Percentiles rank a stretch among this genome's conserved stretches.
These are phyloP conservation scores for Beauveria asiatica DNA, from an alignment of 2,329 filamentous ascomycete genomes.

Conservation along the genomic window DNA sequence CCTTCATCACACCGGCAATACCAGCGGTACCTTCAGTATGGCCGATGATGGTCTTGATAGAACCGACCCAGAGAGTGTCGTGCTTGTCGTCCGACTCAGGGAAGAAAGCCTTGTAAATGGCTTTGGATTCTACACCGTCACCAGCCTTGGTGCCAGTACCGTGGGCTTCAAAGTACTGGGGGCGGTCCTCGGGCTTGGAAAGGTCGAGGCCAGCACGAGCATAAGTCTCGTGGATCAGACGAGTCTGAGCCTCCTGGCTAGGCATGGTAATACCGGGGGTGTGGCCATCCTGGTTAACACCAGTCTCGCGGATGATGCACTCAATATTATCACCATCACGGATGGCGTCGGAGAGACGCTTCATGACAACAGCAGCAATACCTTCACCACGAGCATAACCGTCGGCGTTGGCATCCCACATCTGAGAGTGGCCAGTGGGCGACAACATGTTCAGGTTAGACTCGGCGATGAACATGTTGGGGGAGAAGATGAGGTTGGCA, in stretches of 20 bases:
- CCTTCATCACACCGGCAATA: constrained; percentile 39
- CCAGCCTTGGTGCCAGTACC: constrained; percentile 26
- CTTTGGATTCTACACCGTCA: constrained; percentile 42
- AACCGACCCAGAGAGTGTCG: constrained; percentile 27
- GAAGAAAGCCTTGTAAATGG: constrained; percentile 35
- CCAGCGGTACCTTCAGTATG: constrained; percentile 40
- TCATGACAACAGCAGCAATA: constrained; percentile 37
- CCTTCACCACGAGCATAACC: constrained; percentile 48
- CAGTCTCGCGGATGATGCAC: constrained; percentile 38
- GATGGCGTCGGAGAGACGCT: constrained; percentile 35
- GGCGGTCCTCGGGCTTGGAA: constrained; percentile 20
- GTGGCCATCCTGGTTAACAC: constrained; percentile 44
- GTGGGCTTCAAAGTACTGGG: constrained; percentile 36
- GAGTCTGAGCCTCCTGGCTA: constrained; percentile 31
- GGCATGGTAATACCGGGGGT: constrained; percentile 49
- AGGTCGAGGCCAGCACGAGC: constrained; percentile 27
- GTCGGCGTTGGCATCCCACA: constrained; percentile 36
- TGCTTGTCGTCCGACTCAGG: neutral
- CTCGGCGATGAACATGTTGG: constrained; percentile 15
- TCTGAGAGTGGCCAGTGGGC: constrained; percentile 24
- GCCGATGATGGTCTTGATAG: constrained; percentile 39
- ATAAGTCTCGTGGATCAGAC: constrained; percentile 31
- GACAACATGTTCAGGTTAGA: constrained; percentile 39
- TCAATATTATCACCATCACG: constrained; percentile 43
- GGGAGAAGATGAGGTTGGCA: constrained; percentile 17